A percentile compares a stretch with the other conserved stretches of the same genome.
Evolutionary conservation across 108 stramenopile genomes (phyloP).

Genomic region (Discostella pseudostelligera): DNA sequence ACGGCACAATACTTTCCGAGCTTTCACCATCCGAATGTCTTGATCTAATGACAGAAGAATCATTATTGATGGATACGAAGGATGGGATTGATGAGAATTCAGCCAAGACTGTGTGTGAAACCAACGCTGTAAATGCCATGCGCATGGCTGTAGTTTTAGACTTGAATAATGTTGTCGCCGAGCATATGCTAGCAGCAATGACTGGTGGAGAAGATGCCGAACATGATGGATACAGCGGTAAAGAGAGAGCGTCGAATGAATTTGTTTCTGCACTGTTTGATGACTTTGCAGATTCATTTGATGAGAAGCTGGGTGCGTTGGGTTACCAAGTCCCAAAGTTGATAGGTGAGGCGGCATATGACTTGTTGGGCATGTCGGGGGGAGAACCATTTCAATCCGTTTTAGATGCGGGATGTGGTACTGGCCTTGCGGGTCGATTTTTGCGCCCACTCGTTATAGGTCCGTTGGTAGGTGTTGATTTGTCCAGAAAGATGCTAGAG

Average conservation of each 20-base stretch:
- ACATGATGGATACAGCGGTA: conserved; percentile 26
- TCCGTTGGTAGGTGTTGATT: conserved; percentile 65
- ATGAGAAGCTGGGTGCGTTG: conserved; percentile 62
- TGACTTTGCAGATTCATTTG: conserved; percentile 77
- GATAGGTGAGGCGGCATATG: conserved; percentile 50
- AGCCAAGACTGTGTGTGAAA: conserved; percentile 41
- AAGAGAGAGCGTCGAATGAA: conserved; percentile 60
- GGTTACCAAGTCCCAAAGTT: conserved; percentile 61
- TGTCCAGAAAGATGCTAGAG: conserved; percentile 69
- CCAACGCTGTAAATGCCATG: conserved; percentile 67
- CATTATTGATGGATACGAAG: conserved; percentile 57
- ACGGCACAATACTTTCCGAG: conserved; percentile 49
- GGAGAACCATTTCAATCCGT: conserved; percentile 36
- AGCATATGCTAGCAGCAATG: conserved; percentile 49
- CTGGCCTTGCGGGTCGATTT: conserved; percentile 70
- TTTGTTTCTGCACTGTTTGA: conserved; percentile 78
- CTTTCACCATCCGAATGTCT: conserved; percentile 44
- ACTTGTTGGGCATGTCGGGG: conserved; percentile 16
- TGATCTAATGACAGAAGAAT: conserved; percentile 49
- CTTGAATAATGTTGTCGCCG: conserved; percentile 50
- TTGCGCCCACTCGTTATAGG: conserved; percentile 51
- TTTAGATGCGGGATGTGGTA: conserved; percentile 80
- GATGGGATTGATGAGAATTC: conserved; percentile 23
- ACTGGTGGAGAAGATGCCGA: conserved; percentile 20
- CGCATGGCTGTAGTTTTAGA: conserved; percentile 64